Evolutionary conservation across 208 protist genomes (phyloP).

Genomic region (Acanthamoeba castellanii): DNA sequence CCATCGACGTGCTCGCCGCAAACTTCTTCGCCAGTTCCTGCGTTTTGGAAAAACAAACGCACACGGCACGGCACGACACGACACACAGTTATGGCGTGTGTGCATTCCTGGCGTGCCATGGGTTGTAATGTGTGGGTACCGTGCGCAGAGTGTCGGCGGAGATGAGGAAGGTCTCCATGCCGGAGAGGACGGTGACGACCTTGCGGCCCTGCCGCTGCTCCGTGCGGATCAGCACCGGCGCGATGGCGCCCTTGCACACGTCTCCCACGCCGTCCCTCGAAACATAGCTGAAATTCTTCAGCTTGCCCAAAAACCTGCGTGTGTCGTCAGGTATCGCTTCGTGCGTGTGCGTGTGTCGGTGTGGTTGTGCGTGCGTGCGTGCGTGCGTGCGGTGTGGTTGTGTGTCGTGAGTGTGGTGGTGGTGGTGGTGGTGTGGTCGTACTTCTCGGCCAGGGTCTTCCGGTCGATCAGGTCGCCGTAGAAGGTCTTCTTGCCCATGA

Average conservation of each 20-base stretch:
- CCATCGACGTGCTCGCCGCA: conserved; percentile 6
- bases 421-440: no score
- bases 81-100: no score
- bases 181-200: conserved; percentile 12
- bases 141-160: neutral
- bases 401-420: no score
- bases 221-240: conserved; percentile 23
- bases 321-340: no score
- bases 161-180: conserved; percentile 25
- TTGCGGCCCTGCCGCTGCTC: conserved; percentile 53
- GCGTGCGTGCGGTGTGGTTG: no score
- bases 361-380: no score
- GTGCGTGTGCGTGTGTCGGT: no score
- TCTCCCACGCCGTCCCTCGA: neutral
- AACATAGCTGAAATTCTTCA: neutral
- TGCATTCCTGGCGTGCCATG: no score
- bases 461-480: neutral
- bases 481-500: conserved; percentile 53
- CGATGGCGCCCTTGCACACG: neutral
- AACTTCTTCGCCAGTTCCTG: conserved; percentile 28
- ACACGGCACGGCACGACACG: neutral
- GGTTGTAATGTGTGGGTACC: no score
- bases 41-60: neutral
- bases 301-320: neutral
- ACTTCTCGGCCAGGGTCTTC: conserved; percentile 1